phyloP scores from a whole-genome alignment of 169 alveolate species.

The Cryptosporidium parvum region DNA sequence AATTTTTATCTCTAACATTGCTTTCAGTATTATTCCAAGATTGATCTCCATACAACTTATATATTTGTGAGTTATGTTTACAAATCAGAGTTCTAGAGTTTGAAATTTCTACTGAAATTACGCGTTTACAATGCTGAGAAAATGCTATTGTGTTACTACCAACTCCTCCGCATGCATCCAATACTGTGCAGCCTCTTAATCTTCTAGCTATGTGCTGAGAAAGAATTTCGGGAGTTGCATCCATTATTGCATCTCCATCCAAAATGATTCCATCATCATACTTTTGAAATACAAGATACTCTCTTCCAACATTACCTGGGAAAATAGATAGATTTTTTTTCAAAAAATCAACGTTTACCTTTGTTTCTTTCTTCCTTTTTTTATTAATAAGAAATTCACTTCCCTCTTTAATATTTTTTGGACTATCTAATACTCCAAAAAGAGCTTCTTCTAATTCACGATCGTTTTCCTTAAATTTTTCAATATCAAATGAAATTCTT shows the following conservation, averaged over 20 bases:
- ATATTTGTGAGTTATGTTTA: conserved; percentile 72
- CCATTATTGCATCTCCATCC: conserved; percentile 57
- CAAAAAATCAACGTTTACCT: conserved; percentile 21
- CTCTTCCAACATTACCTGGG: conserved; percentile 72
- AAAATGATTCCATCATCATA: conserved; percentile 61
- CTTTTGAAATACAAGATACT: conserved; percentile 47
- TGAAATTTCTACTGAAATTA: conserved; percentile 76
- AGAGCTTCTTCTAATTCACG: conserved; percentile 33
- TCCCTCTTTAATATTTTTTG: background rate
- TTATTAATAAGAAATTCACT: background rate
- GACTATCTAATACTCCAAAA: conserved; percentile 16
- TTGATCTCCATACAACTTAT: conserved; percentile 31
- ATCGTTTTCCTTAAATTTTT: background rate
- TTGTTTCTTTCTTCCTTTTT: conserved; percentile 46
- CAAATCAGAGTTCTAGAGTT: conserved; percentile 37
- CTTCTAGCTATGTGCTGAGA: conserved; percentile 74
- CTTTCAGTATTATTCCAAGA: background rate
- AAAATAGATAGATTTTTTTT: conserved; percentile 28
- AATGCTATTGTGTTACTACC: conserved; percentile 78
- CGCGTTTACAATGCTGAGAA: conserved; percentile 70
- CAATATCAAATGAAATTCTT: background rate
- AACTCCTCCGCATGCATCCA: conserved; percentile 79
- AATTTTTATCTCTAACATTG: background rate
- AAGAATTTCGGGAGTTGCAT: conserved; percentile 72
- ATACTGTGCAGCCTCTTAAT: conserved; percentile 61